Evolutionary conservation across 805 yeast species (phyloP), one percentile per base, ranked within the genome.

Genomic region (Candida boleticola): DNA sequence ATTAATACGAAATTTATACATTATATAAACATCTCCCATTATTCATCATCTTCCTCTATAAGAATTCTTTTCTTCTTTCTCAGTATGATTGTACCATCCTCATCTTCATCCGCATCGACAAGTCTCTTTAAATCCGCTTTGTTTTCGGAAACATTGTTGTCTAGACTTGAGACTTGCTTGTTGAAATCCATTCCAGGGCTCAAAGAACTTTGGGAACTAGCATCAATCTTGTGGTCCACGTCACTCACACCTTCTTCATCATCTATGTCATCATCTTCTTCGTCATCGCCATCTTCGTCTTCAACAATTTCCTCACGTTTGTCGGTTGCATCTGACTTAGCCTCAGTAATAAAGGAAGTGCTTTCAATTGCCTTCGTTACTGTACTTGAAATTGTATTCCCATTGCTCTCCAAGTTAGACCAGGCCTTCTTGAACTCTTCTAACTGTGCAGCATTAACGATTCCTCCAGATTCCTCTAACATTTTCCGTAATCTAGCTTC

Each of bases 401-500:
- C 44, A 3, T 44, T 43, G 11, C 25, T 27, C 19, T 55, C 57
- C 36, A 60, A 43, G 27, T 44, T 45, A 1, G 53, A 5, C 71
- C 71, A 65, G 2, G 57, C 62, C 42, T 50, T 50, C 40, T 57
- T 63, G 44, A 65, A 64, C 35, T 61, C 68, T 4, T 42, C 51
- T 43, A 65, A 56, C 45, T 64, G 71, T 13, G 43, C 42, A 5
- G 66, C 43, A 45, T 61, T 62, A 14, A 67, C 60, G 26, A 70
- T 62, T 10, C 74, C 74, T 5, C 76, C 76, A 5, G 63, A 53
- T 36, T 53, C 54, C 6, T 45, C 49, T 29, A 70, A 52, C 46
- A 70, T 48, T 25, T 55, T 58, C 36, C 82, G 76, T 35, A 80
- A 63, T 42, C 64, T 59, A 42, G 68, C 66, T 51, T 84, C 90